Evolutionary conservation across 352 stramenopile species (phyloP), one percentile per base, ranked within the genome.

Genomic region (Phytopythium chamaehyphon): DNA sequence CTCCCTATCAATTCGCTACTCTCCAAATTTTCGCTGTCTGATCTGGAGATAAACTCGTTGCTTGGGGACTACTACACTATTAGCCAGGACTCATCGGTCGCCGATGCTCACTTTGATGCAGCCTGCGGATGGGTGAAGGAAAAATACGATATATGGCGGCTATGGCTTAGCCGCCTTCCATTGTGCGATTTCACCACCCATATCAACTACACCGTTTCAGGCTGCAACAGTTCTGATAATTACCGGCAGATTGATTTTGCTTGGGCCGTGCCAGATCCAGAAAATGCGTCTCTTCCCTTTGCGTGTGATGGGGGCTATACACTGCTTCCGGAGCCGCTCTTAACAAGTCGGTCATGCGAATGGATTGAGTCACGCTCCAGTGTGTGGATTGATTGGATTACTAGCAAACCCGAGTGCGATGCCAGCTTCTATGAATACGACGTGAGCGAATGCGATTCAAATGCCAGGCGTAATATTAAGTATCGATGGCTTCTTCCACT

Each of bases 401-500:
- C 55, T 1, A 15, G 15, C 1, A 37, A 57, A 49, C 72, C 70
- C 0, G 18, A 44, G 12, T 86, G 75, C 19, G 72, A 87, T 21
- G 18, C 54, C 1, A 47, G 37, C 0, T 76, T 77, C 57, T 84
- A 70, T 56, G 51, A 11, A 18, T 84, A 76, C 54, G 66, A n/a
- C 24, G 47, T 84, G 15, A 58, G 61, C 0, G 40, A 28, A 0
- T 87, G 72, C 40, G 49, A 67, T 39, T 24, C 57, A 9, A 31
- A 18, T 3, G 51, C 61, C 10, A 62, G 55, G n/a, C 72, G 75
- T 9, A 55, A 12, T 0, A 64, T 80, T 7, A 48, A 21, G 14
- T 83, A 71, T 56, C 62, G 24, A 9, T 87, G 75, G 75, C 44
- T 76, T 23, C 37, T 84, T 6, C 44, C 70, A 1, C 44, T 61